Base-by-base conservation (phyloP, 345 rosid species). In the Ceriops decandra region DNA sequence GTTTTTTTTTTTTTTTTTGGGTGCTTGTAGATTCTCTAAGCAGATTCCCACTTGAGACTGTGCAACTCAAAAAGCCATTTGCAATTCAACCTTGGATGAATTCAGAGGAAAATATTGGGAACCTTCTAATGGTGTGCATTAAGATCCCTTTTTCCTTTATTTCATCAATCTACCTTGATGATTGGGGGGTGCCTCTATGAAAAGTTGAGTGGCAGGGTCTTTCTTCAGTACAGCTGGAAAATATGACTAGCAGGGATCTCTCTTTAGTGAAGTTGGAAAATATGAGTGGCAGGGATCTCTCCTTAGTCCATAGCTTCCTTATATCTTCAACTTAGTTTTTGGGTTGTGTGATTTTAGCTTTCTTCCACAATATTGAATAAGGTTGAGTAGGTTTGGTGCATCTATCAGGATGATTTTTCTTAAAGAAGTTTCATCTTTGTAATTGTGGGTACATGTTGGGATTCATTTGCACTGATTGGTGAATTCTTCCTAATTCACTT, bases 81-180 rank as follows among this genome's bases (percentile, higher is more conserved):
- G 73, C 85, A 8, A 66, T 89, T 81, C 88, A 87, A 76, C 99
- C 99, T 1, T 95, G 99, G 99, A 72, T 70, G 70, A 80, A 85
- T 78, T 90, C 95, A 6, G 95, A 90, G 61, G 88, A 87, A 69
- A 90, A 82, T 79, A 79, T 89, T 57, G 99, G 99, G 75, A 89
- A 92, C 74, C 92, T 95, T 80, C 80, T 95, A 72, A 95, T 95
- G 99, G 99, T 95, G 88, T 73, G 82, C 64, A 70, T 33, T 72
- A 66, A 27, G 36, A 58, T 52, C 15, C 42, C 52, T 73, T 22
- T 3, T 17, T 15, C 32, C 32, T 17, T 13, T 54, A 22, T 54
- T 30, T 9, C n/a, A 33, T 35, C 6, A 65, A 2, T 56, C 28
- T 56, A 15, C 22, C 22, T 9, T 22, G 16, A 21, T 56, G 59